These are phyloP conservation scores for Cladosporium sp. DNA, from an alignment of 2,329 filamentous ascomycete species.

Conservation along the genomic window DNA sequence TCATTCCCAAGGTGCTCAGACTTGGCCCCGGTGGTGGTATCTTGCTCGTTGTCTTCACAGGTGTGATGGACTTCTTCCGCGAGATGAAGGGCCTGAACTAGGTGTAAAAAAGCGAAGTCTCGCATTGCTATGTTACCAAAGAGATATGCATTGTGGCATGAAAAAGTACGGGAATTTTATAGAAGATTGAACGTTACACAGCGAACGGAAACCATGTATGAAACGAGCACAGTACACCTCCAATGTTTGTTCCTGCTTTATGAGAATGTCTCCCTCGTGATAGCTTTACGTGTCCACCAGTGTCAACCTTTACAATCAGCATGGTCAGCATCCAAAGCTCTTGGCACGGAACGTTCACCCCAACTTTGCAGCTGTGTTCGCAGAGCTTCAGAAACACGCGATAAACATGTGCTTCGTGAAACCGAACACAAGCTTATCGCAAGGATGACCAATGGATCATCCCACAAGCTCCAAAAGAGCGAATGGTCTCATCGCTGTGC, in stretches of 20 bases:
- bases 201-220: slow-evolving; percentile 3
- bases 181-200: slow-evolving; percentile 4
- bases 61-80: slow-evolving; percentile 89
- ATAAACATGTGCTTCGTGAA: not conserved
- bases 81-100: slow-evolving; percentile 49
- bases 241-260: not conserved
- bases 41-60: slow-evolving; percentile 79
- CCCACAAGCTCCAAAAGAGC: not conserved
- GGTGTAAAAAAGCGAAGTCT: not conserved
- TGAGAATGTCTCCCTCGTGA: no score
- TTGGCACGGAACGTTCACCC: not conserved
- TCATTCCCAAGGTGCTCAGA: slow-evolving; percentile 88
- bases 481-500: slow-evolving; percentile 57
- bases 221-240: slow-evolving; percentile 5
- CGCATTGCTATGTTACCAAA: not conserved
- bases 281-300: no score
- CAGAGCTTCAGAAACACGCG: not conserved
- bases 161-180: slow-evolving; percentile 7
- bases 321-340: not conserved
- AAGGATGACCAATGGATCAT: slow-evolving; percentile 9
- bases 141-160: slow-evolving; percentile 6
- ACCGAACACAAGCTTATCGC: not conserved
- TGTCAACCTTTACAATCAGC: not conserved
- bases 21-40: slow-evolving; percentile 69
- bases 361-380: not conserved